A percentile compares a stretch with the other conserved stretches of the same genome.
These are phyloP conservation scores for Fusarium sp. DNA, from an alignment of 2,329 filamentous ascomycete species.

Conservation along the genomic window DNA sequence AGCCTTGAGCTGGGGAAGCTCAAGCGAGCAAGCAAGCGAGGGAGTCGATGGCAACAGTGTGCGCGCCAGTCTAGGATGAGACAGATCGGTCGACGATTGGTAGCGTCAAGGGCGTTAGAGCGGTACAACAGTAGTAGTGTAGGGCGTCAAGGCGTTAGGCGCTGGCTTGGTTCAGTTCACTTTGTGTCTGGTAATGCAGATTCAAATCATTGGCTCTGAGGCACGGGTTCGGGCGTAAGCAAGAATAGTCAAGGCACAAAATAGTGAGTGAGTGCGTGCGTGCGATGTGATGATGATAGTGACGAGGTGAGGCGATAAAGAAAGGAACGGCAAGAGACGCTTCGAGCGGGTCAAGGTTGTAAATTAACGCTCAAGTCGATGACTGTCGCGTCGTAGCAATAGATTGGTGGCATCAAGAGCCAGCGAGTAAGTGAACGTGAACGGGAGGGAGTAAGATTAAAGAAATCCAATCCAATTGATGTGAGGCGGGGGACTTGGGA, in stretches of 20 bases:
- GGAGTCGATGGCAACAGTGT: conserved; percentile 35
- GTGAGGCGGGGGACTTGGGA: conserved; percentile 26
- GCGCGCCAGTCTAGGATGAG: conserved; percentile 34
- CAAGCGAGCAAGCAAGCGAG: conserved; percentile 22
- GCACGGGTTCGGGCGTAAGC: conserved; percentile 23
- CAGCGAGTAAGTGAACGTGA: conserved; percentile 7
- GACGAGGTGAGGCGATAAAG: conserved; percentile 8
- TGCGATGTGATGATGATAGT: not conserved
- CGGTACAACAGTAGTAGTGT: not conserved
- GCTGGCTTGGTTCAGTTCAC: conserved; percentile 20
- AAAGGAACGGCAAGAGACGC: not conserved
- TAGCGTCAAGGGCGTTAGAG: conserved; percentile 38
- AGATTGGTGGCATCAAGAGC: conserved; percentile 28
- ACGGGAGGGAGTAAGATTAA: conserved; percentile 34
- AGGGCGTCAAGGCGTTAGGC: conserved; percentile 39
- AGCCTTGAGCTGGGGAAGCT: conserved; percentile 27
- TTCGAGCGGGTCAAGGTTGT: conserved; percentile 12
- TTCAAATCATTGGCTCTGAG: conserved; percentile 20
- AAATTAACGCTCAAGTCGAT: conserved; percentile 23
- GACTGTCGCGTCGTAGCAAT: conserved; percentile 18
- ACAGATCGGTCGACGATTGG: conserved; percentile 43
- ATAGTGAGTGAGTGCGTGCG: not conserved
- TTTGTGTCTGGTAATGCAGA: conserved; percentile 1
- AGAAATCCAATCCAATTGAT: conserved; percentile 27
- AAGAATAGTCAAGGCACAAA: conserved; percentile 14